Base-by-base conservation (phyloP, 768 basidiomycete species). In the Panaeolus cyanescens region DNA sequence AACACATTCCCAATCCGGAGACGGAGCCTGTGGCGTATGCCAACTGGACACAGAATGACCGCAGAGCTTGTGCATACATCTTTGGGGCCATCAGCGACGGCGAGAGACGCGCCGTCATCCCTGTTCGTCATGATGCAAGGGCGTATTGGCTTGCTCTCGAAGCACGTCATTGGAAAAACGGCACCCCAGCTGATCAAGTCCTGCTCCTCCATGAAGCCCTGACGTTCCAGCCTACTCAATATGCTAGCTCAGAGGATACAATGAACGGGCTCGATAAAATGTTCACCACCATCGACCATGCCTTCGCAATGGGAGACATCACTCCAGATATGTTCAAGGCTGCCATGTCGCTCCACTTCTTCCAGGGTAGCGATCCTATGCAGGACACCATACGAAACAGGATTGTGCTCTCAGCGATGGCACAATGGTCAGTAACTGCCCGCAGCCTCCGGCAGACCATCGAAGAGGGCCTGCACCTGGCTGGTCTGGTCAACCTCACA, bases 1-100 rank as follows among this genome's bases (percentile, higher is more conserved):
- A 50, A 50, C 45, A 50, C 10, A 50, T 50, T 50, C 45, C 45
- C 45, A 50, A 50, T 50, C 45, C 45, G 45, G 45, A 50, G 45
- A 28, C 45, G 25, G 45, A 50, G 45, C 45, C 45, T n/a, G 22
- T 50, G 45, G 45, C 25, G 45, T 50, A 50, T 13, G 25, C 25
- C 45, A 50, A 50, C 45, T 50, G 45, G 45, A 15, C 45, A 25
- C 45, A 50, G 25, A 50, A 50, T 30, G 45, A 50, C 45, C 45
- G 45, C 45, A 50, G 45, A 50, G 45, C 45, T 15, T 50, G 45
- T 50, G 45, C 45, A 50, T 50, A 25, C 45, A 50, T 50, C 6
- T 50, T 50, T 50, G 45, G 45, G 25, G 45, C 45, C 17, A 50
- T 50, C 45, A 50, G 45, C 10, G 45, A 50, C 25, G 7, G 15